Evolutionary conservation across 768 basidiomycete genomes (phyloP).

Genomic region (Amanita phalloides): DNA sequence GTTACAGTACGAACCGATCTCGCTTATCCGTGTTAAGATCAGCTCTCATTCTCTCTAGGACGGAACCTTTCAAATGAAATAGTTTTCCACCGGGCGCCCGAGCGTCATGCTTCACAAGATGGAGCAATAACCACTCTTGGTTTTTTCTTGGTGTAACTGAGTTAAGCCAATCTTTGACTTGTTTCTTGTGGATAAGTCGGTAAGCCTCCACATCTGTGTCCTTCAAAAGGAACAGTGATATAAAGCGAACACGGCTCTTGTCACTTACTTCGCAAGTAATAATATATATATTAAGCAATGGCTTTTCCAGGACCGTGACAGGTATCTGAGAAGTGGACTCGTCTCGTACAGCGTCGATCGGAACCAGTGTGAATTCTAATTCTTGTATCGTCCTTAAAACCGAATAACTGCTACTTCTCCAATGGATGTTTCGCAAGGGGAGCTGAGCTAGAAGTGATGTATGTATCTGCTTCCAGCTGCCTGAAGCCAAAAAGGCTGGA

Average conservation of each 20-base stretch:
- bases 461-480: constrained; percentile 64
- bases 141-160: constrained; percentile 56
- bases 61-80: constrained; percentile 77
- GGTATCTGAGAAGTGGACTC: constrained; percentile 71
- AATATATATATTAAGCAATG: constrained; percentile 79
- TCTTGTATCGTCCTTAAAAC: constrained; percentile 83
- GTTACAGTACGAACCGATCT: constrained; percentile 46
- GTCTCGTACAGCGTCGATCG: constrained; percentile 57
- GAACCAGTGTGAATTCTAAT: constrained; percentile 65
- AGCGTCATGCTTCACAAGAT: constrained; percentile 68
- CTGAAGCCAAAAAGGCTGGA: constrained; percentile 52
- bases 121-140: constrained; percentile 90
- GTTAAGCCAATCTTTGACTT: constrained; percentile 89
- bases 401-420: constrained; percentile 69
- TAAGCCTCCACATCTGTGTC: constrained; percentile 66
- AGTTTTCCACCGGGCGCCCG: constrained; percentile 50
- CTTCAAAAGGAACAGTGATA: constrained; percentile 19
- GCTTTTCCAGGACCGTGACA: constrained; percentile 72
- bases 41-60: constrained; percentile 81
- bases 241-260: neutral
- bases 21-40: constrained; percentile 89
- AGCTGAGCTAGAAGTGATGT: constrained; percentile 56
- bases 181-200: constrained; percentile 63
- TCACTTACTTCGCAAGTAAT: constrained; percentile 75
- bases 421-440: constrained; percentile 86